Evolutionary conservation across 306 rosid genomes (phyloP).

Genomic region (Trifolium dubium): DNA sequence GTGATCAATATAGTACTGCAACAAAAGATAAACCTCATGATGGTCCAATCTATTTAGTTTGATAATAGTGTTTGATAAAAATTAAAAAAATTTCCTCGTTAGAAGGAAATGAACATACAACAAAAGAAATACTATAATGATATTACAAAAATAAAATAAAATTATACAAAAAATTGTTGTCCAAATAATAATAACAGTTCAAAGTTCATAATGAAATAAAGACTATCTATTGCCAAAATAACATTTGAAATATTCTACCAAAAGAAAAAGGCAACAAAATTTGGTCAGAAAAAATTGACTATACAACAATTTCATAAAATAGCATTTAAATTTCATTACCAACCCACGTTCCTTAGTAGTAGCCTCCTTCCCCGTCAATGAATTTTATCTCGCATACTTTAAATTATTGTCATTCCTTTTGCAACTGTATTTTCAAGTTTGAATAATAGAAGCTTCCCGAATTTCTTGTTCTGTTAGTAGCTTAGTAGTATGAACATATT

Average conservation of each 20-base stretch:
- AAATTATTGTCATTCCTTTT: slow-evolving; percentile 2
- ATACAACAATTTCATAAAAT: slow-evolving; percentile 12
- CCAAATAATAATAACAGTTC: background rate
- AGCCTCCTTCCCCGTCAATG: background rate
- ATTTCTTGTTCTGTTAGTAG: slow-evolving; percentile 63
- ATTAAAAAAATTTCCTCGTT: too few species aligned
- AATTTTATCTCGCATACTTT: background rate
- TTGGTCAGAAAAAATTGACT: slow-evolving; percentile 12
- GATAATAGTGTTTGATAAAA: too few species aligned
- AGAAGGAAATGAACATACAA: background rate
- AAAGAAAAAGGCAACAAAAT: background rate
- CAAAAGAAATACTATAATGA: background rate
- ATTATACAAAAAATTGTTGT: background rate
- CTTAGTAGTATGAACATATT: slow-evolving; percentile 65
- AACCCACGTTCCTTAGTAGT: slow-evolving; percentile 7
- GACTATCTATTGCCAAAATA: background rate
- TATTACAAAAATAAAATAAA: background rate
- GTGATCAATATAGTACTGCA: too few species aligned
- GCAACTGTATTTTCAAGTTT: slow-evolving; percentile 39
- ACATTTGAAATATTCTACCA: background rate
- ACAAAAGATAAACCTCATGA: too few species aligned
- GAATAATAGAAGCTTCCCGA: slow-evolving; percentile 46
- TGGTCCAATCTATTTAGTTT: too few species aligned
- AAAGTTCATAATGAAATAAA: slow-evolving; percentile 24
- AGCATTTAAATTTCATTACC: slow-evolving; percentile 12